Conservation (phyloP, 192 early-diverging fungal species). For the Coemansia sp. region DNA sequence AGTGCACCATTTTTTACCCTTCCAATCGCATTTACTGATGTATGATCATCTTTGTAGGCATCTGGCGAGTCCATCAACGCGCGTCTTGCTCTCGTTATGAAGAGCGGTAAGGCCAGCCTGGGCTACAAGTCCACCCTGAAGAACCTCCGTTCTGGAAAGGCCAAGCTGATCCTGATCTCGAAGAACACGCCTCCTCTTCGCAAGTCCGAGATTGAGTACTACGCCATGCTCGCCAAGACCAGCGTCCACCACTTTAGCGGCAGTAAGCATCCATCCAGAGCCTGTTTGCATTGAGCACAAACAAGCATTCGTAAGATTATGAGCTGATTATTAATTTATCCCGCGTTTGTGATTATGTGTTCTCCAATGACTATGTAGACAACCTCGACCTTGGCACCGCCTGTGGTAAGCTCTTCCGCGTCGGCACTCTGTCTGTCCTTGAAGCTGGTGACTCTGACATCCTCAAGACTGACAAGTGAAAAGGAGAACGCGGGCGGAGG, state of each 20-base stretch:
- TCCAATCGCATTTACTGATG: background rate
- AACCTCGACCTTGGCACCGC: conserved; percentile 99
- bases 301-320: background rate
- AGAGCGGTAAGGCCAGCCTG: conserved; percentile 97
- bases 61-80: conserved; percentile 96
- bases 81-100: conserved; percentile 98
- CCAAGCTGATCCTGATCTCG: conserved; percentile 97
- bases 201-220: conserved; percentile 99
- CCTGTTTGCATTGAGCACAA: background rate
- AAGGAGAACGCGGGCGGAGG: background rate
- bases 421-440: conserved; percentile 92
- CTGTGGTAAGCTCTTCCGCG: conserved; percentile 99
- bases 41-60: conserved; percentile 64
- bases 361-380: conserved; percentile 68
- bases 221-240: conserved; percentile 99
- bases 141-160: conserved; percentile 94
- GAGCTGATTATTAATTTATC: background rate
- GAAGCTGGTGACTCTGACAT: conserved; percentile 98
- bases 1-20: background rate
- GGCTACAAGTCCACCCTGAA: conserved; percentile 99
- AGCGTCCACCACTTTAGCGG: conserved; percentile 99
- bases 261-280: conserved; percentile 66
- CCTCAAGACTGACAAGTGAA: conserved; percentile 60
- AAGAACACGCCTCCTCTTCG: conserved; percentile 99
- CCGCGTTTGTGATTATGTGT: background rate